Evolutionary conservation across 2,329 filamentous ascomycete genomes (phyloP), one percentile per base, ranked within the genome.

Genomic region (Xylariales sp.): DNA sequence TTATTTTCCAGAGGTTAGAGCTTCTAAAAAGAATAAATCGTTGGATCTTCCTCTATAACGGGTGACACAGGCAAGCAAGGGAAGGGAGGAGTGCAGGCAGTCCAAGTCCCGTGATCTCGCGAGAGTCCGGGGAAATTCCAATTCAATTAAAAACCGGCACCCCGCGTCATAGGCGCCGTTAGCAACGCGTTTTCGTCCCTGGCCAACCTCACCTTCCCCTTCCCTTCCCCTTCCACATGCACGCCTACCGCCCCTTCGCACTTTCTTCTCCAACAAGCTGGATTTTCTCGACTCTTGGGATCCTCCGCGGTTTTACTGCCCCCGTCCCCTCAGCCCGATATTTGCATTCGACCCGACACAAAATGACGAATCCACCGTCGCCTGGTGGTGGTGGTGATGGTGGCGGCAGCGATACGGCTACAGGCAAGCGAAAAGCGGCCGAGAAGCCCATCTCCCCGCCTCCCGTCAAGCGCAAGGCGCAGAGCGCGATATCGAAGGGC

Each of bases 401-500:
- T 23, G n/a, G 23, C 23, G 18, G 10, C 28, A 36, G 52, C 41
- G 18, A 12, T 41, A 12, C 39, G 39, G 14, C 39, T 14, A 32
- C 10, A 53, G 59, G 59, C 48, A 78, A 78, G 63, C 75, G 76
- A 32, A 77, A 75, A 62, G 71, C 68, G 23, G 45, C 48, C 41
- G 82, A 83, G 46, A 79, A 78, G 34, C 74, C 83, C 23, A 81
- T 88, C 64, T 88, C 86, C 46, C 86, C 86, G 12, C 86, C 86
- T 10, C 83, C 82, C 0, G 34, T 83, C 67, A 88, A 87, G 74
- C 83, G 86, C 45, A 86, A 84, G 69, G 73, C 83, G 9, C 84
- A 86, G 72, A 85, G 83, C 72, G 80, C 78, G 46, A 86, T 85
- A 57, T 85, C 86, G 52, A 85, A 89, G 78, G 88, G 81, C 67